Percentiles rank a stretch among this genome's conserved stretches.
phyloP scores from a whole-genome alignment of 2,329 filamentous ascomycete genomes.

The Hysterium pulicare region DNA sequence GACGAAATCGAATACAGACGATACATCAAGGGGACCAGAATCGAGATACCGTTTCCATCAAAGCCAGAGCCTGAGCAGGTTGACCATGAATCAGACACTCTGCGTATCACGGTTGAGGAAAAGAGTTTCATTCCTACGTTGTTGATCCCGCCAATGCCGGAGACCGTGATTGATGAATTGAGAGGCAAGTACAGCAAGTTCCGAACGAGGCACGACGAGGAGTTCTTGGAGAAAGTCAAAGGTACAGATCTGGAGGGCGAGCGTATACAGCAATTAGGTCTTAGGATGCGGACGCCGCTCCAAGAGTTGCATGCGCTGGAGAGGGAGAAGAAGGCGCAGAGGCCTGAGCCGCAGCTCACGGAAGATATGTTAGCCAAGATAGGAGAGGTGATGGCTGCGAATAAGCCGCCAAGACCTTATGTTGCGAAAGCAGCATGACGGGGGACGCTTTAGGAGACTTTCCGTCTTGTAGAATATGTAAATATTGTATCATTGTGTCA shows the following conservation, averaged over 20 bases:
- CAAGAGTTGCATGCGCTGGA: conserved; percentile 41
- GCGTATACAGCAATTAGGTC: conserved; percentile 39
- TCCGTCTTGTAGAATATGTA: conserved; percentile 6
- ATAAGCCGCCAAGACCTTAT: conserved; percentile 16
- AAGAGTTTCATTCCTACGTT: conserved; percentile 76
- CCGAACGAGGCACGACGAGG: conserved; percentile 73
- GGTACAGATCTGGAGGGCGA: conserved; percentile 52
- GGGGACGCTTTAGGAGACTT: not conserved
- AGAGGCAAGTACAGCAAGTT: conserved; percentile 78
- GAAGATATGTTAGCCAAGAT: conserved; percentile 40
- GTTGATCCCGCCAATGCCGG: conserved; percentile 73
- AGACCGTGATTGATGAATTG: conserved; percentile 77
- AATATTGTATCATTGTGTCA: conserved; percentile 5
- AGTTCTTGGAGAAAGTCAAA: conserved; percentile 65
- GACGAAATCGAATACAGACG: conserved; percentile 30
- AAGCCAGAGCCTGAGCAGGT: not conserved
- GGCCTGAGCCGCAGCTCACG: conserved; percentile 25
- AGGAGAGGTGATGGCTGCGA: conserved; percentile 39
- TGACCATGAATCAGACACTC: conserved; percentile 66
- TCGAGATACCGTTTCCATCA: conserved; percentile 7
- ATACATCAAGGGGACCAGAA: conserved; percentile 33
- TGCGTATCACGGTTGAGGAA: conserved; percentile 70
- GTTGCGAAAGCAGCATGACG: conserved; percentile 9
- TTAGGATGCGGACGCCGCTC: conserved; percentile 46
- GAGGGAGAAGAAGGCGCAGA: conserved; percentile 35